A percentile compares a stretch with the other conserved stretches of the same genome.
phyloP scores from a whole-genome alignment of 2,329 filamentous ascomycete genomes.

The Aphanocladium album region DNA sequence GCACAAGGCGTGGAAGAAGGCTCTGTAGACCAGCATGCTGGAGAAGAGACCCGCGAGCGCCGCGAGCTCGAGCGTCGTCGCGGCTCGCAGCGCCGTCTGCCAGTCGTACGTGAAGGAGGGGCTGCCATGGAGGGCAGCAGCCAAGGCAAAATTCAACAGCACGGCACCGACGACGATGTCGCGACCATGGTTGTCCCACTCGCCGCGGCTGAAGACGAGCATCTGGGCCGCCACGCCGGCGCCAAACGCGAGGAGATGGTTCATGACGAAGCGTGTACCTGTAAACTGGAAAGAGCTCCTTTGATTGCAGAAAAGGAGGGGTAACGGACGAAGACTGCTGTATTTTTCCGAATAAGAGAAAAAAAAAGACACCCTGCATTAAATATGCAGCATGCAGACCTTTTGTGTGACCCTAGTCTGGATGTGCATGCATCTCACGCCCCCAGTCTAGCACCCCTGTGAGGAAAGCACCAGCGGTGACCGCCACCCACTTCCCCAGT shows the following conservation, averaged over 20 bases:
- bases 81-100: neutral
- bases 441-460: neutral
- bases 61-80: neutral
- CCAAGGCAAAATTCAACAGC: neutral
- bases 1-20: slow-evolving; percentile 23
- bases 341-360: no score
- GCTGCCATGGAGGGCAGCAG: neutral
- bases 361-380: no score
- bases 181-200: slow-evolving; percentile 21
- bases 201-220: slow-evolving; percentile 21
- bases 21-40: slow-evolving; percentile 20
- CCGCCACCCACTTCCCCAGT: no score
- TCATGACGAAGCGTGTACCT: neutral
- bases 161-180: slow-evolving; percentile 12
- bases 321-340: no score
- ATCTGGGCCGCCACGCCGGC: slow-evolving; percentile 16
- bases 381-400: neutral
- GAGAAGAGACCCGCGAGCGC: slow-evolving; percentile 13
- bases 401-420: no score
- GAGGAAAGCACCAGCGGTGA: neutral
- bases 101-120: neutral
- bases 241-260: slow-evolving; percentile 5
- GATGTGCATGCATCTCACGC: neutral
- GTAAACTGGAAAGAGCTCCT: no score
- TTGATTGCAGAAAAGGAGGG: neutral